Percentiles rank a stretch among this genome's conserved stretches.
Evolutionary conservation across 768 basidiomycete species (phyloP).

Genomic region (Lactifluus pinguis): DNA sequence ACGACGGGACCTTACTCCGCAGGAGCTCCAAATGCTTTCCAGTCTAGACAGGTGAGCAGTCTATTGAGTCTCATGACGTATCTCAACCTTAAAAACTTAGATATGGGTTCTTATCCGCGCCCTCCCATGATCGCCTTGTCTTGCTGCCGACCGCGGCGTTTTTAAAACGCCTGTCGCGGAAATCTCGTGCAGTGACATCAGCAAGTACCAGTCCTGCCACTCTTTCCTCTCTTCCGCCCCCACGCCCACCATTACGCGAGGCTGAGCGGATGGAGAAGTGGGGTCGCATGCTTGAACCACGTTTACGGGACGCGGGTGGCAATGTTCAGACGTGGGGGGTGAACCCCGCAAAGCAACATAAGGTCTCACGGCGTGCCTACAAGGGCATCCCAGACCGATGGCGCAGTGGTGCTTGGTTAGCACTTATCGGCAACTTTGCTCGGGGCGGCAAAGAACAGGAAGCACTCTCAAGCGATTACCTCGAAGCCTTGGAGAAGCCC

Average conservation of each 20-base stretch:
- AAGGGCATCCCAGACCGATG: slow-evolving; percentile 97
- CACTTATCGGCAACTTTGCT: slow-evolving; percentile 54
- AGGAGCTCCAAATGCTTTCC: slow-evolving; percentile 63
- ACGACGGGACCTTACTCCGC: slow-evolving; percentile 54
- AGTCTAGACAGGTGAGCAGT: slow-evolving; percentile 77
- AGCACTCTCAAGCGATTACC: slow-evolving; percentile 41
- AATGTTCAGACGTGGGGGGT: slow-evolving; percentile 71
- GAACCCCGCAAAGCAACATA: slow-evolving; percentile 52
- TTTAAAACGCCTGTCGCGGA: slow-evolving; percentile 44
- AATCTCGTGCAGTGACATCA: slow-evolving; percentile 27
- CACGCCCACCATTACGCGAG: slow-evolving; percentile 50
- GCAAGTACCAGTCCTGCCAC: slow-evolving; percentile 39
- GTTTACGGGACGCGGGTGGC: slow-evolving; percentile 60
- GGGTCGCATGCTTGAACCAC: slow-evolving; percentile 80
- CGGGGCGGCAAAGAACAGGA: slow-evolving; percentile 36
- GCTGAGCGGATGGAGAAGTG: slow-evolving; percentile 77
- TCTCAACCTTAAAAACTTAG: slow-evolving; percentile 31
- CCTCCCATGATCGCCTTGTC: slow-evolving; percentile 79
- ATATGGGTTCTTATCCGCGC: slow-evolving; percentile 83
- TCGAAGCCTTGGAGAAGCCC: slow-evolving; percentile 62
- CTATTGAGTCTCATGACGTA: neutral
- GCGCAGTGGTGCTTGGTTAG: slow-evolving; percentile 88
- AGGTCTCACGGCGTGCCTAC: slow-evolving; percentile 69
- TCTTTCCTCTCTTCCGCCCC: slow-evolving; percentile 37
- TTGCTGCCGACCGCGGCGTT: slow-evolving; percentile 56